A percentile compares a stretch with the other conserved stretches of the same genome.
These are phyloP conservation scores for Sparassis latifolia DNA, from an alignment of 1,284 basidiomycete species.

Conservation along the genomic window DNA sequence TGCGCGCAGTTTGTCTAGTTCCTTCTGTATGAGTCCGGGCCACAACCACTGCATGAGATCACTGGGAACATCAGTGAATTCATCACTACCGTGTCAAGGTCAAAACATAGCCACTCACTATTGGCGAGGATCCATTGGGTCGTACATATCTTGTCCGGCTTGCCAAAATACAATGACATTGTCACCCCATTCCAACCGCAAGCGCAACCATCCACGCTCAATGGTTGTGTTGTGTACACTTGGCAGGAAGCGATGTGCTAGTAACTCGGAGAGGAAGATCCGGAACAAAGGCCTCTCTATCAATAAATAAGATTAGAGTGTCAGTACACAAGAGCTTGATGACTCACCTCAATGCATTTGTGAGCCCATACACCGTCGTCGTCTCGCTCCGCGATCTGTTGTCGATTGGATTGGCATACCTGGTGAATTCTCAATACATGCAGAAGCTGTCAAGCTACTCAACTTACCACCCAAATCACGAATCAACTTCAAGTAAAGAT, in stretches of 20 bases:
- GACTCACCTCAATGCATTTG: conserved; percentile 2
- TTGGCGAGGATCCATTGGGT: neutral
- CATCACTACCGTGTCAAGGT: neutral
- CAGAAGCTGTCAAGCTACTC: conserved; percentile 1
- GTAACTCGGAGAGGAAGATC: neutral
- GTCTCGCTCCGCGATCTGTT: conserved; percentile 30
- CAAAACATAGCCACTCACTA: neutral
- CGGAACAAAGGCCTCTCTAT: neutral
- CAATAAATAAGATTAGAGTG: neutral
- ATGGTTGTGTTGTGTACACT: conserved; percentile 1
- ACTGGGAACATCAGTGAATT: neutral
- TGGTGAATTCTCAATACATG: conserved; percentile 5
- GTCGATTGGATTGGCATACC: conserved; percentile 26
- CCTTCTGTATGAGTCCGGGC: neutral
- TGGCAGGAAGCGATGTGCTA: neutral
- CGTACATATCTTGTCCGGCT: neutral
- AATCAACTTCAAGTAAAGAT: conserved; percentile 25
- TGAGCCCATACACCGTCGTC: conserved; percentile 12
- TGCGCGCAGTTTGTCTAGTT: neutral
- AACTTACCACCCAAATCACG: conserved; percentile 20
- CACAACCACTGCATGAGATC: conserved; percentile 1
- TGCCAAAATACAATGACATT: conserved; percentile 1
- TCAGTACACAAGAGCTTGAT: neutral
- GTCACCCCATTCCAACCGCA: conserved; percentile 1
- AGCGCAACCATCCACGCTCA: neutral